These are phyloP conservation scores for Tolypocladium album DNA, from an alignment of 2,329 filamentous ascomycete species.

Conservation along the genomic window DNA sequence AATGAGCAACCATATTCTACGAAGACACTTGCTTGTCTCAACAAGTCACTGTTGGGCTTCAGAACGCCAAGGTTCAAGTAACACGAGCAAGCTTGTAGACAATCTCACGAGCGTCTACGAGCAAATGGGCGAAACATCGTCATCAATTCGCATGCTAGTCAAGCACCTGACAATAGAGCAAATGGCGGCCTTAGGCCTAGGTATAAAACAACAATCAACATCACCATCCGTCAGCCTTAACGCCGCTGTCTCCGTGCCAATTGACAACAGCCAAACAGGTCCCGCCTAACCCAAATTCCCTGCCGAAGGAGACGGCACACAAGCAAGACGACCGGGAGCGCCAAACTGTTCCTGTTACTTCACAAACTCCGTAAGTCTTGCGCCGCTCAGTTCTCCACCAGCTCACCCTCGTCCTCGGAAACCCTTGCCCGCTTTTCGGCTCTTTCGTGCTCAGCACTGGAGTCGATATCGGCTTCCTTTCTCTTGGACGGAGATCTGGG, in stretches of 20 bases:
- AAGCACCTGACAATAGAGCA: background rate
- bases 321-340: background rate
- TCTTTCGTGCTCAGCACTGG: constrained; percentile 19
- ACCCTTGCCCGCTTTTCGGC: constrained; percentile 33
- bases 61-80: background rate
- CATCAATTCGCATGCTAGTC: background rate
- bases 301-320: background rate
- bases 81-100: background rate
- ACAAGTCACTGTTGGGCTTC: background rate
- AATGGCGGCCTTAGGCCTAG: background rate
- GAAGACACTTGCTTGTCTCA: background rate
- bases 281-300: background rate
- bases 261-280: background rate
- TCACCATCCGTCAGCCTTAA: background rate
- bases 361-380: background rate
- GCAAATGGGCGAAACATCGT: background rate
- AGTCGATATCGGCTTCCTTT: constrained; percentile 26
- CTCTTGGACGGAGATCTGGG: constrained; percentile 29
- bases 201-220: background rate
- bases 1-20: background rate
- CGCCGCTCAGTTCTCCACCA: constrained; percentile 21
- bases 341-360: background rate
- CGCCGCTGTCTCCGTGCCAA: background rate
- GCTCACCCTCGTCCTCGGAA: constrained; percentile 38
- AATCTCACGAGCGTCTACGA: background rate